Evolutionary conservation across 1,284 basidiomycete species (phyloP), one percentile per base, ranked within the genome.

Genomic region (Fomitiporia mediterranea): DNA sequence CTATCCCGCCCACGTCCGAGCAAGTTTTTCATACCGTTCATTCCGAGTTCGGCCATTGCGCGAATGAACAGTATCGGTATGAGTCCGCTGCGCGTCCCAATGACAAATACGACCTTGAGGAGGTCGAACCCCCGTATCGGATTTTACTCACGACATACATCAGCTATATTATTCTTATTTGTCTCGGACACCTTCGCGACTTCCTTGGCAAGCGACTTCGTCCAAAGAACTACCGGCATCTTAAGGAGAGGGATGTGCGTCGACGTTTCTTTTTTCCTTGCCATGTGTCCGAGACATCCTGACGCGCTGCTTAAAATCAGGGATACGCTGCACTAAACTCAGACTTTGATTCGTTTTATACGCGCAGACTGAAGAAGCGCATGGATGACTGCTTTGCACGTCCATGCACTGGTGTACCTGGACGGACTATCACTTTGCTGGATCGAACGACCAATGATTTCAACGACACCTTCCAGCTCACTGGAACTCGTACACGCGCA

Each of bases 301-400:
- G 38, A 44, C 25, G 46, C 23, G 52, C 28, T n/a, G 52, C 43
- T 40, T 21, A 21, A 47, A 57, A 57, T 53, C 68, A 94, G 91
- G 94, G 94, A 60, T 97, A 98, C 68, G 97, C 96, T 1, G 91
- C 97, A 11, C 80, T 99, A 61, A 97, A 95, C 73, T 97, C 94
- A 32, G 96, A 99, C 71, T 99, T 98, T 65, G 97, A 99, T 73
- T 98, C 95, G 28, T 99, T 99, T 77, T 99, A 98, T 78, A 98
- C 94, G 56, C 90, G 96, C 58, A 87, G 95, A 6, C 82, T 99
- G 64, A 99, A 99, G 73, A 77, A 80, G 23, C 91, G 96, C 55
- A 86, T 99, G 71, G 95, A 98, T 67, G 94, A 98, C 71, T 97
- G 94, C 69, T 99, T 99, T 74, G 86, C 89, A 1, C 84, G 94